Conservation (phyloP, 2,329 filamentous ascomycete genomes). For the Calonectria pteridis region DNA sequence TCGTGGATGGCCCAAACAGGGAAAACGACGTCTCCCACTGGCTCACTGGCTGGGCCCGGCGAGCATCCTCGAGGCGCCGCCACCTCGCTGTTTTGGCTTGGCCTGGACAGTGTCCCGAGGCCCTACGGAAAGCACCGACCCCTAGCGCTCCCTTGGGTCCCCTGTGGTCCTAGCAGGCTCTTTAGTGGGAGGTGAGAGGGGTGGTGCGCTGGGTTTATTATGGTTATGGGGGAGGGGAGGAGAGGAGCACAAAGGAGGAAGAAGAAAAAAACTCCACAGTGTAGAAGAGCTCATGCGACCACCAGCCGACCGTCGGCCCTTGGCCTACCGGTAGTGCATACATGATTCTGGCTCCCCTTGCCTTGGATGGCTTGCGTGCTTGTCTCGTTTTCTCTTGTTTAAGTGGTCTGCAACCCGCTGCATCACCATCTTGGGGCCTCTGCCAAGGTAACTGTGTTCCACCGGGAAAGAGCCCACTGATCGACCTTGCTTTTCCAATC, state of each 20-base stretch:
- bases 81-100: background rate
- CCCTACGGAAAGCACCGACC: constrained; percentile 4
- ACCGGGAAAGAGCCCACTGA: background rate
- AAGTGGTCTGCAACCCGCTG: background rate
- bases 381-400: background rate
- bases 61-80: background rate
- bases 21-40: background rate
- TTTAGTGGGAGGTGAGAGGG: background rate
- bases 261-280: constrained; percentile 4
- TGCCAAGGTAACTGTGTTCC: background rate
- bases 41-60: background rate
- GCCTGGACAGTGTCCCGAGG: background rate
- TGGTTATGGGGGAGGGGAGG: background rate
- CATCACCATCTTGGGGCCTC: background rate
- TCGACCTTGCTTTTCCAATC: background rate
- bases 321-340: constrained; percentile 4
- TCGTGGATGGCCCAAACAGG: background rate
- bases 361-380: background rate
- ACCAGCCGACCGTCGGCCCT: constrained; percentile 4
- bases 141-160: background rate
- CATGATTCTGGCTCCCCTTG: constrained; percentile 9
- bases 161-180: background rate
- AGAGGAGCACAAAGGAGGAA: no score
- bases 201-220: background rate
- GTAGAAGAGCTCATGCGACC: constrained; percentile 13